These are phyloP conservation scores for Knoxia roxburghii DNA, from an alignment of 257 asterid species.

Conservation along the genomic window DNA sequence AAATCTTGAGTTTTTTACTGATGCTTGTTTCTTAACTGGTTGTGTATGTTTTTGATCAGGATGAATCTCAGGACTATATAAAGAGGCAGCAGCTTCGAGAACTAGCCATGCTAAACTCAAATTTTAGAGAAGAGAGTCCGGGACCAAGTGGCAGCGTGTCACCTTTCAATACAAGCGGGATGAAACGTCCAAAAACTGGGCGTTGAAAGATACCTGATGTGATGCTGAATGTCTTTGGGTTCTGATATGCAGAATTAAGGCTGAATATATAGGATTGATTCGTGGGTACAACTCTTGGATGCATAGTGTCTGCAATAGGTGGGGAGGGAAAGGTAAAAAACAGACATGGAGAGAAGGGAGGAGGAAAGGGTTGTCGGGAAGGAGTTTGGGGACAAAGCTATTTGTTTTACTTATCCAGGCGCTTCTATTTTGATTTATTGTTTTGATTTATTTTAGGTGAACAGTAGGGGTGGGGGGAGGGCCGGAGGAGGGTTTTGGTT, in stretches of 20 bases:
- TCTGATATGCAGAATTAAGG: constrained; percentile 17
- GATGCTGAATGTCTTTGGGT: constrained; percentile 17
- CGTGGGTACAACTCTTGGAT: constrained; percentile 2
- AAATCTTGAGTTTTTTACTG: neutral
- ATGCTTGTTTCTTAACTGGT: neutral
- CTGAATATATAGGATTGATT: neutral
- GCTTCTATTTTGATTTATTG: constrained; percentile 26
- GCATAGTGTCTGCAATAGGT: neutral
- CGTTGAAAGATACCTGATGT: constrained; percentile 31
- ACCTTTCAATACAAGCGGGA: constrained; percentile 81
- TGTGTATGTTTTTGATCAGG: constrained; percentile 34
- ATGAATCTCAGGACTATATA: constrained; percentile 88
- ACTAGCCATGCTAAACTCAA: constrained; percentile 88
- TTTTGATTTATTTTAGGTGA: constrained; percentile 23
- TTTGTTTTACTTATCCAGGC: constrained; percentile 6
- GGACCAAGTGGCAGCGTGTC: constrained; percentile 97
- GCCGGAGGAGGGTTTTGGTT: neutral
- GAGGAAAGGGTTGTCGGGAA: neutral
- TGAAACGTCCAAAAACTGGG: constrained; percentile 98
- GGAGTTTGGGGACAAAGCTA: neutral
- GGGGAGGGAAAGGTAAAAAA: constrained; percentile 11
- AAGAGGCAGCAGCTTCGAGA: constrained; percentile 96
- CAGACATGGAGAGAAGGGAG: constrained; percentile 12
- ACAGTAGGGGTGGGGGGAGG: constrained; percentile 26
- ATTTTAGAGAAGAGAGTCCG: constrained; percentile 91